Evolutionary conservation across 192 early-diverging fungal genomes (phyloP).

Genomic region (Coemansia sp.): DNA sequence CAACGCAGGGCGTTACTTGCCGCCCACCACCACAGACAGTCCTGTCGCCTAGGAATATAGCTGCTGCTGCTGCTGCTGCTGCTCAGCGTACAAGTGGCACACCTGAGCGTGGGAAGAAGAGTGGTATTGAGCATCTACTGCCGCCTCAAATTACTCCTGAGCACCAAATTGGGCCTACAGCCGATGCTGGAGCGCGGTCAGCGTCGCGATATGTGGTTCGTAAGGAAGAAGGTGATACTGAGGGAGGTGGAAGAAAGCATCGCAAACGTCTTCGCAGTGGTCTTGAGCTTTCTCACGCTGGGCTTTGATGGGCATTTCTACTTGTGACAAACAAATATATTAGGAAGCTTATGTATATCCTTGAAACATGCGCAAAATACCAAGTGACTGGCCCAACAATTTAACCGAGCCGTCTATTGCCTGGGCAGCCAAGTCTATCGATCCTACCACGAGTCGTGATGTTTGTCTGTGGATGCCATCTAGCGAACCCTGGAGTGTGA

Average conservation of each 20-base stretch:
- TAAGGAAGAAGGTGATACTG: slow-evolving; percentile 42
- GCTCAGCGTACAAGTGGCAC: slow-evolving; percentile 22
- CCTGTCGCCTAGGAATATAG: slow-evolving; percentile 43
- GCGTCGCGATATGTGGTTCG: slow-evolving; percentile 38
- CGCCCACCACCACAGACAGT: slow-evolving; percentile 42
- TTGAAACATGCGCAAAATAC: neutral
- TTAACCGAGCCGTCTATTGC: neutral
- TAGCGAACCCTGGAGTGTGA: neutral
- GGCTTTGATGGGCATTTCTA: no score
- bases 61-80: slow-evolving; percentile 24
- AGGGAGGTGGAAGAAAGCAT: slow-evolving; percentile 45
- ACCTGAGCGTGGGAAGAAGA: slow-evolving; percentile 18
- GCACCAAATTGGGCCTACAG: slow-evolving; percentile 37
- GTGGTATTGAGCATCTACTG: neutral
- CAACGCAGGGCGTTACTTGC: neutral
- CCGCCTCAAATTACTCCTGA: slow-evolving; percentile 37
- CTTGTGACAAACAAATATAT: neutral
- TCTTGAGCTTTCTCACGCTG: neutral
- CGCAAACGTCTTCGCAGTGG: slow-evolving; percentile 35
- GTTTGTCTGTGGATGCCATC: slow-evolving; percentile 3
- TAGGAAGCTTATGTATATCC: neutral
- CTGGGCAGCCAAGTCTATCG: neutral
- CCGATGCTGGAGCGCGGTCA: slow-evolving; percentile 26
- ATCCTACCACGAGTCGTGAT: neutral
- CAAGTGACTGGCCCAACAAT: neutral